These are phyloP conservation scores for Fusarium begoniae DNA, from an alignment of 2,329 filamentous ascomycete species.

Conservation along the genomic window DNA sequence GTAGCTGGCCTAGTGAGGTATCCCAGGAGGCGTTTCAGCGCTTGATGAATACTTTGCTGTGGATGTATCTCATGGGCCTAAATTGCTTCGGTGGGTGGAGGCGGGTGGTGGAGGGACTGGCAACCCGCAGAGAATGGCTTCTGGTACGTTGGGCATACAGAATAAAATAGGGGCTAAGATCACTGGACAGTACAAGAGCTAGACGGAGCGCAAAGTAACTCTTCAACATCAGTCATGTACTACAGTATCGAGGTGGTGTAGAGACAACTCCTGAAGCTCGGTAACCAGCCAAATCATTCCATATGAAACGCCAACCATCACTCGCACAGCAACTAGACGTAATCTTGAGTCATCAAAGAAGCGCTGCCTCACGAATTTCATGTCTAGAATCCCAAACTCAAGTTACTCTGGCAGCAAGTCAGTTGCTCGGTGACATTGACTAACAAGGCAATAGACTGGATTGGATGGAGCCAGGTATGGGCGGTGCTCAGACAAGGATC, in stretches of 20 bases:
- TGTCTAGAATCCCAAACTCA: background rate
- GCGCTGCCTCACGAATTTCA: background rate
- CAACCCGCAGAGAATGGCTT: constrained; percentile 12
- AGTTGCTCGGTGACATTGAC: constrained; percentile 32
- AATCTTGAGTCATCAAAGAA: background rate
- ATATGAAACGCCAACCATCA: background rate
- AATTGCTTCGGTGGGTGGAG: constrained; percentile 26
- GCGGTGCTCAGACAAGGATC: constrained; percentile 20
- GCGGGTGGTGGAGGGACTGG: constrained; percentile 25
- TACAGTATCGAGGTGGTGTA: background rate
- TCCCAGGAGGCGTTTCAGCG: constrained; percentile 27
- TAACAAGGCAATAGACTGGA: constrained; percentile 21
- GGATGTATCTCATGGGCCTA: constrained; percentile 22
- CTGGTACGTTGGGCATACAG: constrained; percentile 36
- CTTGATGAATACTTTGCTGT: constrained; percentile 22
- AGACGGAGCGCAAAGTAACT: background rate
- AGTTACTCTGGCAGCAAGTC: constrained; percentile 2
- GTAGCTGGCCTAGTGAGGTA: constrained; percentile 25
- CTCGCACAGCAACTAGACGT: constrained; percentile 15
- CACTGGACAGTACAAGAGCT: constrained; percentile 12
- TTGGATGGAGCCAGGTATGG: constrained; percentile 19
- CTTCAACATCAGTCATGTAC: background rate
- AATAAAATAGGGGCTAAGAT: constrained; percentile 41
- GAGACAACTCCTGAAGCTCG: constrained; percentile 10
- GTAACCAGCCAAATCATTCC: constrained; percentile 19